Percentiles rank a stretch among this genome's conserved stretches.
These are phyloP conservation scores for Periglandula ipomoeae DNA, from an alignment of 2,329 filamentous ascomycete genomes.

Conservation along the genomic window DNA sequence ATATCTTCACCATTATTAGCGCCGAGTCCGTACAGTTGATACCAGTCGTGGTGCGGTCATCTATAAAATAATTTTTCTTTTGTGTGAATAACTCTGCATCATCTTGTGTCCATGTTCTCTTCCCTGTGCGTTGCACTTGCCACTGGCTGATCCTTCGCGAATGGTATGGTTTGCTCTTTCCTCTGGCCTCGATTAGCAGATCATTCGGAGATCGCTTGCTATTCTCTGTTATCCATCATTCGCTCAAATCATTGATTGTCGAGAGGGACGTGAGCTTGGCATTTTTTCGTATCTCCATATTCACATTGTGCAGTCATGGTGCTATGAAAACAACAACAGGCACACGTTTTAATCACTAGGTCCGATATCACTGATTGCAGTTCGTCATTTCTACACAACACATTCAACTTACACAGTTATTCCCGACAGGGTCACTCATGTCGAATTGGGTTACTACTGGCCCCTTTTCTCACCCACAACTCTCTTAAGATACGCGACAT, in stretches of 20 bases:
- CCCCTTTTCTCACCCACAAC: too few species aligned
- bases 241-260: background rate
- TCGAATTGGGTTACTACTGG: too few species aligned
- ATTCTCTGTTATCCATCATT: too few species aligned
- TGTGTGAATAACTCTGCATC: background rate
- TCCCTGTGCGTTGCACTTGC: conserved; percentile 1
- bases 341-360: conserved; percentile 9
- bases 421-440: too few species aligned
- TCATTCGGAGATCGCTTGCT: too few species aligned
- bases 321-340: conserved; percentile 4
- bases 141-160: background rate
- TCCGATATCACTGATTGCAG: conserved; percentile 5
- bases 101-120: background rate
- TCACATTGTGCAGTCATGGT: conserved; percentile 2
- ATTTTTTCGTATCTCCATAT: background rate
- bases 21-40: conserved; percentile 27
- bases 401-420: conserved; percentile 1
- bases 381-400: conserved; percentile 7
- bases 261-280: background rate
- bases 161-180: background rate
- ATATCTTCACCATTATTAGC: conserved; percentile 25
- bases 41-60: conserved; percentile 20
- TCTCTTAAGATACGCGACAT: background rate
- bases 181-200: too few species aligned
- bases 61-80: conserved; percentile 3